Evolutionary conservation across 768 basidiomycete genomes (phyloP).

Genomic region (Phanerochaete carnosa): DNA sequence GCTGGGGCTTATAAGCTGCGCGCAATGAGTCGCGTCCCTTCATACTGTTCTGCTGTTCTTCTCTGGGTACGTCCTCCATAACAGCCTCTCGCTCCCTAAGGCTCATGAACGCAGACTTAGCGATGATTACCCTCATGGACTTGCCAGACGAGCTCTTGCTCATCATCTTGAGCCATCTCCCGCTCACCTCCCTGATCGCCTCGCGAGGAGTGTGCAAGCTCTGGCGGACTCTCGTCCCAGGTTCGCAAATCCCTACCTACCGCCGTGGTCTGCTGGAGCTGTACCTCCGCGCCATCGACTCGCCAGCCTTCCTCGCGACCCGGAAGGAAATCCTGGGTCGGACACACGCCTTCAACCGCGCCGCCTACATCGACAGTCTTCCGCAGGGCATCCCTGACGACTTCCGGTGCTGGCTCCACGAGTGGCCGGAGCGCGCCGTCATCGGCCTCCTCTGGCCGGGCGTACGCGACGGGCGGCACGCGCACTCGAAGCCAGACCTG

Average conservation of each 20-base stretch:
- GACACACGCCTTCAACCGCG: constrained; percentile 15
- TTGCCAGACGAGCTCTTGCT: constrained; percentile 17
- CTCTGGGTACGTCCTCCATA: not conserved
- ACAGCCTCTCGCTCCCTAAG: not conserved
- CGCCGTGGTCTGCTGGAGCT: constrained; percentile 21
- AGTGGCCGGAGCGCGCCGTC: constrained; percentile 24
- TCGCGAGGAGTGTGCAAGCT: constrained; percentile 17
- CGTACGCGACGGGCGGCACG: constrained; percentile 2
- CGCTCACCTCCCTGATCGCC: constrained; percentile 19
- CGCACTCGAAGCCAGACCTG: not conserved
- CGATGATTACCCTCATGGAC: constrained; percentile 4
- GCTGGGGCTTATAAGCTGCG: not conserved
- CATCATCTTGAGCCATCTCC: constrained; percentile 16
- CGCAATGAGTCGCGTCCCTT: too few relatives aligned
- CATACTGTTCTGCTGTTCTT: not conserved
- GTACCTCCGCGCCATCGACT: constrained; percentile 15
- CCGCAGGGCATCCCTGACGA: constrained; percentile 17
- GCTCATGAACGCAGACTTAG: not conserved
- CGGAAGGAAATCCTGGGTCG: constrained; percentile 14
- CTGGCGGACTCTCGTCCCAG: constrained; percentile 17
- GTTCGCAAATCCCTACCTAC: constrained; percentile 14
- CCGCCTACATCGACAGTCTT: constrained; percentile 6
- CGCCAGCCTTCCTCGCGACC: constrained; percentile 16
- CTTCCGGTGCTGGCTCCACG: constrained; percentile 22
- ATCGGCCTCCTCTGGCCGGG: constrained; percentile 21